Base-by-base conservation (phyloP, 805 yeast species). In the Candida verbasci region DNA sequence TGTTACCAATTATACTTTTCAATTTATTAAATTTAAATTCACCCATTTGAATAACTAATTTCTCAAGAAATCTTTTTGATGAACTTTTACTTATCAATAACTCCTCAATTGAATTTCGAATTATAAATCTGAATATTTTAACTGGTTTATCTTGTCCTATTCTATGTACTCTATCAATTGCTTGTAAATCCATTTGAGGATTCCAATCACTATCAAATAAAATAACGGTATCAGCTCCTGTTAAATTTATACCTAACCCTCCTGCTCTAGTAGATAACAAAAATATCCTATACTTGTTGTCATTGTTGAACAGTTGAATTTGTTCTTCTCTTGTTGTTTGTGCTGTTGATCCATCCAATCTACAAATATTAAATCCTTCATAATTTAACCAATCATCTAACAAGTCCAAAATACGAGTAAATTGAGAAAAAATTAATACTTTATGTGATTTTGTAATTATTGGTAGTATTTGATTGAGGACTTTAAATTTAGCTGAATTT, bases 141-240 rank as follows among this genome's bases (percentile, higher is more conserved):
- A 89, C 95, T 1, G 96, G 96, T 37, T 74, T 78, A 1, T 65
- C 70, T 56, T 91, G 98, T 0, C 97, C 97, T 37, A 93, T 86
- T 52, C 98, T 69, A 55, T 91, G 97, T 9, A 85, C 94, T 37
- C 98, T 70, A 50, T 89, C 97, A 78, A 91, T 91, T 0, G 97
- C 97, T 56, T 91, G 98, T 34, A 88, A 64, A 59, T 91, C 97
- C 43, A 87, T 94, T 53, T 91, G 97, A 0, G 97, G 98, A 51
- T 91, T 91, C 96, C 97, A 91, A 53, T 91, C 98, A 39, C 87
- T 83, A 52, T 91, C 98, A 53, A 86, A 88, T 9, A 91, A 50
- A 3, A 91, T 76, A 1, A 93, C 97, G 1, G 95, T 81, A 45
- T 93, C 97, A 0, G 97, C 96, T 0, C 82, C 78, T 0, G 82